Percentiles rank a stretch among this genome's conserved stretches.
phyloP scores from a whole-genome alignment of 768 basidiomycete genomes.

The Xanthoconium stramineum region DNA sequence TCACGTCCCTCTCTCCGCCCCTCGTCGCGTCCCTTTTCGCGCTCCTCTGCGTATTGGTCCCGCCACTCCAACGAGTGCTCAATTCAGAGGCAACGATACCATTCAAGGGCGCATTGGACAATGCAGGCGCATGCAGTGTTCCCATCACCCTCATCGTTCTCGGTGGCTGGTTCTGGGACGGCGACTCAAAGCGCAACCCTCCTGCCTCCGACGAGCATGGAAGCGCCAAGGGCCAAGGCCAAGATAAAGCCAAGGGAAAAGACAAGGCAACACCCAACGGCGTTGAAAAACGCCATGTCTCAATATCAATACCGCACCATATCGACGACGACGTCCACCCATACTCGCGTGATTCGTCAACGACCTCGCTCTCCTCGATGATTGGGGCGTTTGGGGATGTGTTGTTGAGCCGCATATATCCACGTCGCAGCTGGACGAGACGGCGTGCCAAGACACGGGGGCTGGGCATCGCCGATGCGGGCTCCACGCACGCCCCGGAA shows the following conservation, averaged over 20 bases:
- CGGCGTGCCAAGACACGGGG: neutral
- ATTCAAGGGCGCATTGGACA: conserved; percentile 62
- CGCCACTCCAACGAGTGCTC: conserved; percentile 69
- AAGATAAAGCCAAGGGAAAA: neutral
- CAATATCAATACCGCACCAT: too few species aligned
- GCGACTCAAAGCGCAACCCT: conserved; percentile 9
- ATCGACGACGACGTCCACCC: too few species aligned
- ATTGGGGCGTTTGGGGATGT: conserved; percentile 20
- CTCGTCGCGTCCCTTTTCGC: conserved; percentile 77
- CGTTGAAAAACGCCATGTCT: neutral
- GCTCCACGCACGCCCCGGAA: too few species aligned
- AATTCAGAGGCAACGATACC: conserved; percentile 56
- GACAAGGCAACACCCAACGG: conserved; percentile 3
- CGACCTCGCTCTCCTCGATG: conserved; percentile 18
- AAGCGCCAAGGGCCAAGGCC: conserved; percentile 3
- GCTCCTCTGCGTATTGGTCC: conserved; percentile 72
- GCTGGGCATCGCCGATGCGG: too few species aligned
- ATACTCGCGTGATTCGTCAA: conserved; percentile 11
- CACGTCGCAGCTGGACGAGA: neutral
- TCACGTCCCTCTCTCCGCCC: conserved; percentile 82
- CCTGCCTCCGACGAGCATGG: neutral
- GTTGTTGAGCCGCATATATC: conserved; percentile 7
- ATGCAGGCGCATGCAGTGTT: conserved; percentile 75
- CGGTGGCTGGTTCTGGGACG: conserved; percentile 83
- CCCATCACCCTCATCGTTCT: conserved; percentile 89